A percentile compares a stretch with the other conserved stretches of the same genome.
Evolutionary conservation across 331 rosid species (phyloP).

Genomic region (Saraca asoca): DNA sequence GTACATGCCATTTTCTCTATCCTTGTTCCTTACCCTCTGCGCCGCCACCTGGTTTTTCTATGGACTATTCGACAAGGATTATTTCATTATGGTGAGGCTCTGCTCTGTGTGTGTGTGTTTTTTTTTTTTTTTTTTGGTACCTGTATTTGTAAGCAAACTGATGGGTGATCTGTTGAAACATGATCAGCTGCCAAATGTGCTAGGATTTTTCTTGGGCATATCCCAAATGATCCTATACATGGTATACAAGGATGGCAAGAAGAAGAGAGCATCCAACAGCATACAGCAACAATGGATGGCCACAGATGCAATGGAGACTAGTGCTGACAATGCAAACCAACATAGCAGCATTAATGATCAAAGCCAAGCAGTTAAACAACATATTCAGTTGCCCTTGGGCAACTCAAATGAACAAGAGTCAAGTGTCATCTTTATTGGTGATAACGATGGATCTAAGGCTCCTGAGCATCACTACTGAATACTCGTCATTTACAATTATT

Average conservation of each 20-base stretch:
- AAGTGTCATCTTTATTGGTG: too few species aligned
- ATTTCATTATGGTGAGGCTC: conserved; percentile 60
- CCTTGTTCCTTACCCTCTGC: conserved; percentile 57
- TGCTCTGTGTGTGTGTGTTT: background rate
- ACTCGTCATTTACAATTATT: too few species aligned
- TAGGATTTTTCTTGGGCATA: conserved; percentile 58
- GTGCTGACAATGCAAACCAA: too few species aligned
- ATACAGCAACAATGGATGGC: conserved; percentile 16
- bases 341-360: too few species aligned
- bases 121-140: background rate
- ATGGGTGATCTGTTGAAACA: background rate
- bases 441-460: too few species aligned
- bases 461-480: too few species aligned
- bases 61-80: conserved; percentile 57
- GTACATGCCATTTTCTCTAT: conserved; percentile 65
- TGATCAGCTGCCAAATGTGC: conserved; percentile 57
- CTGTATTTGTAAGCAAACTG: conserved; percentile 22
- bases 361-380: background rate
- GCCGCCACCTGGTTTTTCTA: conserved; percentile 74
- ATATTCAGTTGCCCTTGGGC: background rate
- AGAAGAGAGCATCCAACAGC: conserved; percentile 1
- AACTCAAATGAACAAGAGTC: too few species aligned
- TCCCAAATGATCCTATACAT: conserved; percentile 55
- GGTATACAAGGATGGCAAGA: conserved; percentile 42
- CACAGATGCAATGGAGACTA: background rate